These are phyloP conservation scores for Ochetophila trinervis DNA, from an alignment of 306 rosid species.

Conservation along the genomic window DNA sequence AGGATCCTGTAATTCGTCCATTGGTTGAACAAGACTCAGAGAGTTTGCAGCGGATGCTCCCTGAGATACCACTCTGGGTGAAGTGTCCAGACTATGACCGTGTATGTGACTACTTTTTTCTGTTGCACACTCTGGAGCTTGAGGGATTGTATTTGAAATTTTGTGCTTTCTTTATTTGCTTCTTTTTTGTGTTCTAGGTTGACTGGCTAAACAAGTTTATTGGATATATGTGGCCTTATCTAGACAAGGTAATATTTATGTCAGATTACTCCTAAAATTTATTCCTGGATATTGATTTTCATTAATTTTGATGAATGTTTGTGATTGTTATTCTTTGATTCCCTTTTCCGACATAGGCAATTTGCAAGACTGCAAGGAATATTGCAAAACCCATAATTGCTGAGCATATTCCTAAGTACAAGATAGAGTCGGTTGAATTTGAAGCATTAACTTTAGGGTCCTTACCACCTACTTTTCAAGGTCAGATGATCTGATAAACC, in stretches of 20 bases:
- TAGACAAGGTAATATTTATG: constrained; percentile 59
- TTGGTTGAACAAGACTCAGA: constrained; percentile 62
- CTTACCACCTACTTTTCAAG: constrained; percentile 92
- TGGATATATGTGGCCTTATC: constrained; percentile 90
- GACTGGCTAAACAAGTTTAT: constrained; percentile 88
- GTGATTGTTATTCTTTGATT: not conserved
- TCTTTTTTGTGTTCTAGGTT: constrained; percentile 33
- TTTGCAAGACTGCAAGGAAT: constrained; percentile 65
- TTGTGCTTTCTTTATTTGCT: not conserved
- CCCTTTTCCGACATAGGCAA: constrained; percentile 44
- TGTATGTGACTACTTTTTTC: constrained; percentile 33
- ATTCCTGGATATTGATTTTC: not conserved
- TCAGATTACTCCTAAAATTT: not conserved
- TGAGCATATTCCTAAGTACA: constrained; percentile 74
- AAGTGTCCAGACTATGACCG: constrained; percentile 93
- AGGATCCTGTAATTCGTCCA: constrained; percentile 67
- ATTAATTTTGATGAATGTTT: constrained; percentile 4
- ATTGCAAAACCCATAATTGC: constrained; percentile 84
- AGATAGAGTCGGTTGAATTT: constrained; percentile 72
- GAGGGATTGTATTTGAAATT: constrained; percentile 9
- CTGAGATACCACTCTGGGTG: constrained; percentile 93
- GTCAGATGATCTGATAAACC: constrained; percentile 30
- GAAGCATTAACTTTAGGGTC: constrained; percentile 73
- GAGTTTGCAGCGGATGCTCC: constrained; percentile 66
- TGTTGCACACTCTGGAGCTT: not conserved